Percentiles rank a stretch among this genome's conserved stretches.
Evolutionary conservation across 805 yeast genomes (phyloP).

Genomic region (Zygoascus bituminiphila): DNA sequence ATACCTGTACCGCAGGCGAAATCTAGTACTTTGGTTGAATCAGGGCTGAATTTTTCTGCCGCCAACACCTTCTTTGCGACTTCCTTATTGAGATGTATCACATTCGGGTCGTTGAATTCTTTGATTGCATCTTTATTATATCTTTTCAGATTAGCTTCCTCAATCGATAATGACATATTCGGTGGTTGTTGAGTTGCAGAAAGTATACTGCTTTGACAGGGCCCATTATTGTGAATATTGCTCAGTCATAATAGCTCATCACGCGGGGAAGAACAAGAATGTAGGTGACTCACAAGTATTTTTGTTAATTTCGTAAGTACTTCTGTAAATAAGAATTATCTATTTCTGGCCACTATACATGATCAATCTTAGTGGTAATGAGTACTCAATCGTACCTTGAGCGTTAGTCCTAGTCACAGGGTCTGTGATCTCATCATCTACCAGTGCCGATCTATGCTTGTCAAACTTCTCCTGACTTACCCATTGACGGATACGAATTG

Average conservation of each 20-base stretch:
- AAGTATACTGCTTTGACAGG: too few relatives aligned
- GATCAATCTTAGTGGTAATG: conserved; percentile 6
- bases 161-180: neutral
- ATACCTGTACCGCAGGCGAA: conserved; percentile 24
- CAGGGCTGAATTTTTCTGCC: conserved; percentile 11
- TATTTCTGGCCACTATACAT: conserved; percentile 9
- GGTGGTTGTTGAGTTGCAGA: neutral
- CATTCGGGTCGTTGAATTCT: conserved; percentile 7
- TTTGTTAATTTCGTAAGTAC: too few relatives aligned
- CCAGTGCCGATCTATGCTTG: neutral
- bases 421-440: neutral
- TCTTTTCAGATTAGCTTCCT: neutral
- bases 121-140: conserved; percentile 6
- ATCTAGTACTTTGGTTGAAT: conserved; percentile 18
- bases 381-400: conserved; percentile 5
- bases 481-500: conserved; percentile 12
- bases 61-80: conserved; percentile 8
- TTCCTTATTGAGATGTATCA: neutral
- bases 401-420: neutral
- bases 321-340: neutral
- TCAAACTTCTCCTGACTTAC: conserved; percentile 4
- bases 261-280: too few relatives aligned
- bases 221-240: too few relatives aligned
- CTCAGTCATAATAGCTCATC: too few relatives aligned
- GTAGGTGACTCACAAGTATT: too few relatives aligned